These are phyloP conservation scores for Lactarius vividus DNA, from an alignment of 768 basidiomycete species.

Conservation along the genomic window DNA sequence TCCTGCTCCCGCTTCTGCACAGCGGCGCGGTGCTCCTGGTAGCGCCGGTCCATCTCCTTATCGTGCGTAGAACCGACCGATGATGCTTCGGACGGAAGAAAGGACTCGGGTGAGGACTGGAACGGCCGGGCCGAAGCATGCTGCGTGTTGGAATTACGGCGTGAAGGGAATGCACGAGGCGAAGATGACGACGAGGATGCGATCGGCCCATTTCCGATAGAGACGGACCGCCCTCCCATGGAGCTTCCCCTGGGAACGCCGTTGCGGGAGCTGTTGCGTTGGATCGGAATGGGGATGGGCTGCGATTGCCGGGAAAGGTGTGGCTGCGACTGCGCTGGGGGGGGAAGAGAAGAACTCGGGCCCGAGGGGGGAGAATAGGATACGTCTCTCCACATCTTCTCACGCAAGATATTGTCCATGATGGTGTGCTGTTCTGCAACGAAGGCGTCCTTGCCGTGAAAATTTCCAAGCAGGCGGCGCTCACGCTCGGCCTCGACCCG, in stretches of 20 bases:
- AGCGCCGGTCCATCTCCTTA: conserved; percentile 5
- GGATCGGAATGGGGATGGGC: conserved; percentile 21
- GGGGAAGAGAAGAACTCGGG: background rate
- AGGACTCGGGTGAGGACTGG: conserved; percentile 14
- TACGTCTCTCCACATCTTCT: conserved; percentile 8
- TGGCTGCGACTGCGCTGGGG: background rate
- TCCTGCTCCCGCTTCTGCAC: conserved; percentile 18
- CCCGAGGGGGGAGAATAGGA: background rate
- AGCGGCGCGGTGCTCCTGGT: conserved; percentile 8
- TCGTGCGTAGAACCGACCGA: background rate
- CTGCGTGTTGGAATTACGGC: conserved; percentile 16
- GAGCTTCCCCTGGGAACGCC: conserved; percentile 2
- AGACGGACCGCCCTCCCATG: conserved; percentile 2
- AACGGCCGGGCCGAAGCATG: conserved; percentile 3
- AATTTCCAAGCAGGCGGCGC: conserved; percentile 18
- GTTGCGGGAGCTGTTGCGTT: conserved; percentile 17
- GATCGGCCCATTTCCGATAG: background rate
- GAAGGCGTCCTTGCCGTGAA: conserved; percentile 23
- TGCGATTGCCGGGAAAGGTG: conserved; percentile 9
- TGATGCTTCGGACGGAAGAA: conserved; percentile 8
- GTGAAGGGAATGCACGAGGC: conserved; percentile 13
- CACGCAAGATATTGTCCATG: conserved; percentile 17
- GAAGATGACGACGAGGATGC: conserved; percentile 8
- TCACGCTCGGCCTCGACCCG: conserved; percentile 24
- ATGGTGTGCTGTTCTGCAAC: conserved; percentile 22